Evolutionary conservation across 2,329 filamentous ascomycete species (phyloP), one percentile per base, ranked within the genome.

Genomic region (Pseudopyrenochaeta lycopersici): DNA sequence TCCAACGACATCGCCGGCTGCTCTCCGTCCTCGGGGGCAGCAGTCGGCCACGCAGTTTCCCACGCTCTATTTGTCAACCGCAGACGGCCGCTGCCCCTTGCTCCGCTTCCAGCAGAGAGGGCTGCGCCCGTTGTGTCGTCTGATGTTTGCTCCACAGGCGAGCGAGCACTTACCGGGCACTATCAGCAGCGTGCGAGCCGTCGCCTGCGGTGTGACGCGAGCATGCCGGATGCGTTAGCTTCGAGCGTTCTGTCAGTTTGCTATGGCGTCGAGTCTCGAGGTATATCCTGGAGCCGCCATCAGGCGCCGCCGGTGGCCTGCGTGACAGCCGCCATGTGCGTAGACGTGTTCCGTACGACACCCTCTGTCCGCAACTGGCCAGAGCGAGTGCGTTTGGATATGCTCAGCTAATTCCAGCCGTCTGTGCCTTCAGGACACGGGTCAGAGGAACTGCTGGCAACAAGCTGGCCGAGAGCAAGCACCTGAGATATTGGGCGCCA

Each of bases 321-420:
- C 56, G 55, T 64, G 58, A 65, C 56, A 64, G 64, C 64, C 62
- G 67, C 71, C 64, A 71, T 72, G 67, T 71, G 69, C 58, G 62
- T 63, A 46, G 62, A 65, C 58, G 58, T 64, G 56, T 68, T 61
- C 51, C 41, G 68, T 71, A 60, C 60, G 48, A 71, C 66, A 15
- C 42, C 55, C 46, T 33, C 52, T 48, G 54, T 47, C 52, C 33
- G 56, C 40, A 18, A 60, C 52, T 47, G 47, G 49, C 47, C 50
- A 56, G 52, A 42, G 47, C 50, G 50, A 31, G 46, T 48, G 46
- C 46, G 43, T 48, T 41, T 46, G 53, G 36, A 27, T 49, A 15
- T 23, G 41, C 38, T 52, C 49, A 49, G 47, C 58, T 46, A 33
- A 29, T 48, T 59, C 7, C 43, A 43, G 17, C 21, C 10, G 7